Evolutionary conservation across 768 basidiomycete species (phyloP), one percentile per base, ranked within the genome.

Genomic region (Auricularia cornea): DNA sequence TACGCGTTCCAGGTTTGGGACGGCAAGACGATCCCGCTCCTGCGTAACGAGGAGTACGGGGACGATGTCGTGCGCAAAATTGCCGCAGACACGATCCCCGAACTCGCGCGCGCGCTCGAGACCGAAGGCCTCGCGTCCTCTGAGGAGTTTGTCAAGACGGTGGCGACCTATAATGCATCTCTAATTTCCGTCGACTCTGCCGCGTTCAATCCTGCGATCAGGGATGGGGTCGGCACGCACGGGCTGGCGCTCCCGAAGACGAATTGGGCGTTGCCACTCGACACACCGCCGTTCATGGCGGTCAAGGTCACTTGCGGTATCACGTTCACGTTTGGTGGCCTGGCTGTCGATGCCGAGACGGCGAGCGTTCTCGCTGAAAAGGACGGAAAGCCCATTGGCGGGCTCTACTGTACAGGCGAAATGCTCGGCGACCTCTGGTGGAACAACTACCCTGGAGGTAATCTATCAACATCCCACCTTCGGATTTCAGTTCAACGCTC

Each of bases 261-360:
- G 0, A 88, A 89, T 67, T 89, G 87, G 87, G 88, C 87, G 0
- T 72, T 85, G 64, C 68, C 81, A 3, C 72, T 89, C 29, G 79
- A 83, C 40, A 66, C 78, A 48, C 70, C 75, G 14, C 85, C 85
- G 0, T 85, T 86, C 66, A 73, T 87, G 70, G 87, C 86, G 2
- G 84, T 89, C 33, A 86, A 84, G 68, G 84, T 89, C 8, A 76
- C 82, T 0, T 88, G 87, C 73, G 88, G 86, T 5, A 81, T 87
- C 61, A 88, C 87, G 1, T 89, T 88, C 74, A 89, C 86, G 2
- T 89, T 88, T 74, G 86, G 87, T 0, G 87, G 87, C 1, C 70
- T 89, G 2, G 82, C 79, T 0, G 82, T 89, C 65, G 80, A 87
- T 66, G 79, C 84, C 0, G 68, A 74, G 18, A 84, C 82, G 0